A percentile compares a stretch with the other conserved stretches of the same genome.
Conservation (phyloP, 192 early-diverging fungal genomes). For the Linnemannia zychae region DNA sequence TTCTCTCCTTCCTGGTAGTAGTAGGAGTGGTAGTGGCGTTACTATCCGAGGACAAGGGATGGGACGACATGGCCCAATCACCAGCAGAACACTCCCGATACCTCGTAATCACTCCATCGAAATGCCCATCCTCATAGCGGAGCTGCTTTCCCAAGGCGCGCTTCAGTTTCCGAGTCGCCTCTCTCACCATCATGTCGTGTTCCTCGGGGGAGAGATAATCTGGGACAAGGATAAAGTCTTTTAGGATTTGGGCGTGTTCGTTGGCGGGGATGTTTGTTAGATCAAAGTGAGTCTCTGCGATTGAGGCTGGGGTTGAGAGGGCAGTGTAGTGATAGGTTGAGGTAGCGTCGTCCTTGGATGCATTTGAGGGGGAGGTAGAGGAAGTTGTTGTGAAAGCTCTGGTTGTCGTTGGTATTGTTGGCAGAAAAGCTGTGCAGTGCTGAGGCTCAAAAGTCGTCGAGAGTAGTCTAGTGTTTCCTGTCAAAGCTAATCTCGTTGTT, state of each 20-base stretch:
- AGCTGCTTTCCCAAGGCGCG: slow-evolving; percentile 58
- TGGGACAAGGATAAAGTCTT: slow-evolving; percentile 63
- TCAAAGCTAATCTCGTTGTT: background rate
- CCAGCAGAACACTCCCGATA: slow-evolving; percentile 80
- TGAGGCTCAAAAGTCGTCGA: background rate
- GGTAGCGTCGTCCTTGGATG: background rate
- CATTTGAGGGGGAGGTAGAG: background rate
- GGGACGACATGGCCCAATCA: slow-evolving; percentile 63
- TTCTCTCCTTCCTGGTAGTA: slow-evolving; percentile 49
- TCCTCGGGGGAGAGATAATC: slow-evolving; percentile 56
- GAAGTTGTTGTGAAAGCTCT: background rate
- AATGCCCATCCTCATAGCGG: slow-evolving; percentile 78
- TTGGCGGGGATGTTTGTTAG: slow-evolving; percentile 19
- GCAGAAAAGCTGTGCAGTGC: background rate
- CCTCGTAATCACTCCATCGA: slow-evolving; percentile 81
- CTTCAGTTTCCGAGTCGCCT: slow-evolving; percentile 61
- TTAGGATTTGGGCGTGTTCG: slow-evolving; percentile 28
- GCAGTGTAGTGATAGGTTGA: background rate
- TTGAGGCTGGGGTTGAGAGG: background rate
- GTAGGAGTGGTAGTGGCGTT: background rate
- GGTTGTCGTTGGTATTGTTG: background rate
- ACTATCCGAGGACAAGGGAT: background rate
- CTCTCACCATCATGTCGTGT: slow-evolving; percentile 52
- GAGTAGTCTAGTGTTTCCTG: background rate
- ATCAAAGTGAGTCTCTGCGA: slow-evolving; percentile 42